A percentile compares a stretch with the other conserved stretches of the same genome.
These are phyloP conservation scores for Candida wancherniae DNA, from an alignment of 805 yeast species.

Conservation along the genomic window DNA sequence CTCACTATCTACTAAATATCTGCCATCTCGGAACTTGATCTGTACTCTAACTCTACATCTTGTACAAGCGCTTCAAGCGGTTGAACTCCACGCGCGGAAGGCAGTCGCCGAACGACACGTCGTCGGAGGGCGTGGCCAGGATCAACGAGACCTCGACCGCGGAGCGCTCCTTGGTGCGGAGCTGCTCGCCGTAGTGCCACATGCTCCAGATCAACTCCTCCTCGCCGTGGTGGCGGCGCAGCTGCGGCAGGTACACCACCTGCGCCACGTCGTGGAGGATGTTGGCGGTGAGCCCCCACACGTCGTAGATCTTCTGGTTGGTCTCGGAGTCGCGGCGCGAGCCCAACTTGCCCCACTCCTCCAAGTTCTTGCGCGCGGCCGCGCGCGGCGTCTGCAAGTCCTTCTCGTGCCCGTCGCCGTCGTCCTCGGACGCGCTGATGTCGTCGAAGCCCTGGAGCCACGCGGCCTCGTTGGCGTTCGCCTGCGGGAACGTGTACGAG, in stretches of 20 bases:
- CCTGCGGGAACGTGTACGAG: constrained; percentile 56
- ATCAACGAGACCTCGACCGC: constrained; percentile 55
- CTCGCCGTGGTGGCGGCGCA: constrained; percentile 43
- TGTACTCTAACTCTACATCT: constrained; percentile 8
- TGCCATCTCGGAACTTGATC: no score
- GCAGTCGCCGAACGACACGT: constrained; percentile 36
- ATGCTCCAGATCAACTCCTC: constrained; percentile 61
- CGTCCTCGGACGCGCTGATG: constrained; percentile 54
- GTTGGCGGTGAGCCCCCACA: constrained; percentile 83
- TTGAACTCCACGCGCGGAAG: constrained; percentile 41
- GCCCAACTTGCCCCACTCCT: constrained; percentile 38
- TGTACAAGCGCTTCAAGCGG: constrained; percentile 40
- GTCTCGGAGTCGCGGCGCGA: constrained; percentile 33
- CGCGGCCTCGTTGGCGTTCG: constrained; percentile 48
- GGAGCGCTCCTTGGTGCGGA: constrained; percentile 44
- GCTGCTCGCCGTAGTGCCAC: constrained; percentile 50
- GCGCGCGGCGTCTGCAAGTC: constrained; percentile 4
- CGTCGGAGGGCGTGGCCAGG: constrained; percentile 6
- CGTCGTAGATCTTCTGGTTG: constrained; percentile 53
- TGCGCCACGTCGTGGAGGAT: constrained; percentile 68
- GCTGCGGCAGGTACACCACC: constrained; percentile 33
- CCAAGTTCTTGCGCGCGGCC: constrained; percentile 15
- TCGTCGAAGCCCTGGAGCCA: constrained; percentile 59
- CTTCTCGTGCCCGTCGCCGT: not conserved
- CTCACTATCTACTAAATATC: no score